Evolutionary conservation across 768 basidiomycete species (phyloP).

Genomic region (Brasilioporus rufonigricans): DNA sequence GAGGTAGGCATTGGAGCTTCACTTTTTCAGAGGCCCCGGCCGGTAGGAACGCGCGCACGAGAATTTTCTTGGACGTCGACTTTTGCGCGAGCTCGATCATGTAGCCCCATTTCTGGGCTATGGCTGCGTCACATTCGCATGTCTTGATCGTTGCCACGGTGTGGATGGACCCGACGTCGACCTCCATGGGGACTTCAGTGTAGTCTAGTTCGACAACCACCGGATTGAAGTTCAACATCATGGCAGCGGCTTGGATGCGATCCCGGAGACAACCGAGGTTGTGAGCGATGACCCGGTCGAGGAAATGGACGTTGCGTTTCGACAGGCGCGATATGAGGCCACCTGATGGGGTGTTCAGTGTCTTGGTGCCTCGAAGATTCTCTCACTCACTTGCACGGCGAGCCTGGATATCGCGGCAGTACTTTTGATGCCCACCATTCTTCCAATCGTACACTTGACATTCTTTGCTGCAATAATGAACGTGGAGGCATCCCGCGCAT

Average conservation of each 20-base stretch:
- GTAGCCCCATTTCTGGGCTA: constrained; percentile 25
- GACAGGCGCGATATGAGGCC: constrained; percentile 22
- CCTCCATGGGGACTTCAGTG: constrained; percentile 16
- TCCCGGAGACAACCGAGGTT: constrained; percentile 16
- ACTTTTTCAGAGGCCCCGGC: constrained; percentile 24
- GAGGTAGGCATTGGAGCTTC: constrained; percentile 25
- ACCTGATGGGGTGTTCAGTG: constrained; percentile 11
- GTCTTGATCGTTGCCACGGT: constrained; percentile 10
- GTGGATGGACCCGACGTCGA: constrained; percentile 16
- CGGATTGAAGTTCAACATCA: constrained; percentile 1
- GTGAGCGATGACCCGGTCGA: constrained; percentile 23
- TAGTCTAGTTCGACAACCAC: constrained; percentile 29
- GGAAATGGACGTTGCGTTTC: constrained; percentile 23
- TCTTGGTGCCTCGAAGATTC: not conserved
- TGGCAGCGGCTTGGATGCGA: constrained; percentile 14
- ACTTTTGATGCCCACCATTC: constrained; percentile 24
- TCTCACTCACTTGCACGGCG: constrained; percentile 22
- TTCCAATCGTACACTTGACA: constrained; percentile 32
- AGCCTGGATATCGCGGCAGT: constrained; percentile 28
- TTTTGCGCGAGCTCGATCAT: constrained; percentile 29
- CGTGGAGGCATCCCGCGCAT: constrained; percentile 29
- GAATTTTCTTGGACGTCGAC: constrained; percentile 18
- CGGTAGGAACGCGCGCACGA: constrained; percentile 30
- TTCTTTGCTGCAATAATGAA: constrained; percentile 31
- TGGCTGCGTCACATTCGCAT: constrained; percentile 22